Evolutionary conservation across 306 rosid genomes (phyloP), one percentile per base, ranked within the genome.

Genomic region (Mimosa pudica): DNA sequence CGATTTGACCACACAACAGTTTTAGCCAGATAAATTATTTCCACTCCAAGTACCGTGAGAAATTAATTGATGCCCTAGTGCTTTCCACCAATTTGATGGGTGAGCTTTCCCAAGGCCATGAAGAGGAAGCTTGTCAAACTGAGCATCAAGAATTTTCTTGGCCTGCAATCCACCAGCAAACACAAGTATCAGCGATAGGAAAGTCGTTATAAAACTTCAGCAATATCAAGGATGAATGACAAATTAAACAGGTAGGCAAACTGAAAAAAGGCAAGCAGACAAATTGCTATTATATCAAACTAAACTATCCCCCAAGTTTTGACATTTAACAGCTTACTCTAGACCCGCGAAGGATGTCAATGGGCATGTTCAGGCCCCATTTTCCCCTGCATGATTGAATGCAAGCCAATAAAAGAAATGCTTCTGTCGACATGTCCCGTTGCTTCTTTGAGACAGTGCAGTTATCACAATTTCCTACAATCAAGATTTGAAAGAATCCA

Each of bases 61-160:
- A 77, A 92, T 80, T 81, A 92, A 82, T 77, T 89, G 94, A 78
- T 79, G 83, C 68, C 89, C 97, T 7, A 94, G 96, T 70, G 92
- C 96, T 87, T 90, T 94, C 98, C 98, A 94, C 97, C 98, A 94
- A 84, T 88, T 92, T 68, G 96, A 82, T 41, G 91, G 85, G 85
- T 89, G 85, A 54, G 84, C 81, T 81, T 88, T 94, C 77, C 98
- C 98, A 72, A 92, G 89, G 54, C 98, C 98, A 85, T 94, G 97
- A 80, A 94, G 91, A 45, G 98, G 97, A 86, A 94, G 98, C 83
- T 81, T 88, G 84, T 94, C 97, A 79, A 78, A 92, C 73, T 83
- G 89, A 77, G 88, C 80, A 79, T 92, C 94, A 3, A 86, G 57
- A 66, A 94, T 73, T 80, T 88, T 90, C 80, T 89, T 92, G 14